Evolutionary conservation across 345 rosid genomes (phyloP).

Genomic region (Salix udensis): DNA sequence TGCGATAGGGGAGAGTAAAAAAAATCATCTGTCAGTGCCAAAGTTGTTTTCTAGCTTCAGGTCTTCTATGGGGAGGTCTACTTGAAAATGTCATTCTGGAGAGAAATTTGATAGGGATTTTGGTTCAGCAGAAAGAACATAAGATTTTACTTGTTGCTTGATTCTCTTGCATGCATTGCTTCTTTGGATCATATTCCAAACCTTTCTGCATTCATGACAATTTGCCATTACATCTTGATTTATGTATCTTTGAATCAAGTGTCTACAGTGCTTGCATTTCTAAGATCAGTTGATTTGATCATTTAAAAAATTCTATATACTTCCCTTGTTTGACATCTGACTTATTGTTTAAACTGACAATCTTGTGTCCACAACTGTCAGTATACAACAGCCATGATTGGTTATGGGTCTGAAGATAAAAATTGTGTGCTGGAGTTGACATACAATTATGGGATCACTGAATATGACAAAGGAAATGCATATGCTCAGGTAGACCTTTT

Average conservation of each 20-base stretch:
- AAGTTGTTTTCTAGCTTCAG: not conserved
- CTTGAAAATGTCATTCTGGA: not conserved
- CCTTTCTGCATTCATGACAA: not conserved
- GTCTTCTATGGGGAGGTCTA: not conserved
- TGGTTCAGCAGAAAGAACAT: not conserved
- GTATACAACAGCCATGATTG: slow-evolving; percentile 90
- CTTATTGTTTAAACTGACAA: slow-evolving; percentile 9
- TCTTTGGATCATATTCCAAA: not conserved
- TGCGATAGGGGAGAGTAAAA: too few species aligned
- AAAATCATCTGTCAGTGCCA: too few species aligned
- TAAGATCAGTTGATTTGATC: not conserved
- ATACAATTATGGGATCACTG: slow-evolving; percentile 86
- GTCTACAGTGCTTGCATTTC: not conserved
- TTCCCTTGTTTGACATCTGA: not conserved
- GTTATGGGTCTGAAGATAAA: slow-evolving; percentile 94
- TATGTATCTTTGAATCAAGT: not conserved
- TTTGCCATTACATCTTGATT: not conserved
- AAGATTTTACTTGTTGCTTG: not conserved
- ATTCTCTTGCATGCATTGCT: not conserved
- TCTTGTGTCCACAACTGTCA: slow-evolving; percentile 19
- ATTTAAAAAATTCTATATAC: not conserved
- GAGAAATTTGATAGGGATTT: not conserved
- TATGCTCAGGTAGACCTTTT: slow-evolving; percentile 67
- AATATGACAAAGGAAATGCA: slow-evolving; percentile 84
- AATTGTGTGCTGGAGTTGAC: slow-evolving; percentile 77